phyloP scores from a whole-genome alignment of 306 rosid species.

The Ormosia emarginata region DNA sequence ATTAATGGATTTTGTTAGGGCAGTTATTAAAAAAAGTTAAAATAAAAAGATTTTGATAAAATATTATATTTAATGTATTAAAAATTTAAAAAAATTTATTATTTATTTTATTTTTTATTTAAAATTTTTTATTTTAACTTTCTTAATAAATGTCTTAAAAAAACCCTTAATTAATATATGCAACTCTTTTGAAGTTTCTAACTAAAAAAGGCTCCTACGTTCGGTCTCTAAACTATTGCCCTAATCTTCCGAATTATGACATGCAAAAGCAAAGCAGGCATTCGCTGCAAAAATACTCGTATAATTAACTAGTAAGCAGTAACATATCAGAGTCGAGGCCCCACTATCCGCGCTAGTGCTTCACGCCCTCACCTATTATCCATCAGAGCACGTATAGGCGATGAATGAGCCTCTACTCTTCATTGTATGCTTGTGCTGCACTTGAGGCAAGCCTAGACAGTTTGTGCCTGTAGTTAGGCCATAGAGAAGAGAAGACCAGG shows the following conservation, averaged over 20 bases:
- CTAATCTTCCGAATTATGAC: conserved; percentile 20
- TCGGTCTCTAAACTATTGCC: conserved; percentile 8
- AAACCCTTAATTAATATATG: neutral
- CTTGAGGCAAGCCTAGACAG: conserved; percentile 17
- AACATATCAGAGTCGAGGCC: neutral
- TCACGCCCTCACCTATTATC: neutral
- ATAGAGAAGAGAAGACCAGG: conserved; percentile 1
- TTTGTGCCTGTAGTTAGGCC: conserved; percentile 20
- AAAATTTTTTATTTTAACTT: too few relatives aligned
- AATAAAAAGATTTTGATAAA: too few relatives aligned
- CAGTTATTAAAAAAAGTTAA: too few relatives aligned
- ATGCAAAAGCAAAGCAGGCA: neutral
- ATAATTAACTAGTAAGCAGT: neutral
- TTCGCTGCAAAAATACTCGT: neutral
- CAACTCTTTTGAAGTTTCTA: conserved; percentile 27
- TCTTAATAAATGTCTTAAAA: too few relatives aligned
- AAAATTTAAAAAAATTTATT: neutral
- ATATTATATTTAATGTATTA: neutral
- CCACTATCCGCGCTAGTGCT: neutral
- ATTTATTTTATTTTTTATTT: too few relatives aligned
- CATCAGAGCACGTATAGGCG: neutral
- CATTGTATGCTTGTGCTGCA: neutral
- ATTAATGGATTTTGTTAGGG: neutral
- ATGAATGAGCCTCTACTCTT: neutral
- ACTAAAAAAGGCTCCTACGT: conserved; percentile 16